Evolutionary conservation across 1,284 basidiomycete species (phyloP).

Genomic region (Tilletiopsis washingtonensis): DNA sequence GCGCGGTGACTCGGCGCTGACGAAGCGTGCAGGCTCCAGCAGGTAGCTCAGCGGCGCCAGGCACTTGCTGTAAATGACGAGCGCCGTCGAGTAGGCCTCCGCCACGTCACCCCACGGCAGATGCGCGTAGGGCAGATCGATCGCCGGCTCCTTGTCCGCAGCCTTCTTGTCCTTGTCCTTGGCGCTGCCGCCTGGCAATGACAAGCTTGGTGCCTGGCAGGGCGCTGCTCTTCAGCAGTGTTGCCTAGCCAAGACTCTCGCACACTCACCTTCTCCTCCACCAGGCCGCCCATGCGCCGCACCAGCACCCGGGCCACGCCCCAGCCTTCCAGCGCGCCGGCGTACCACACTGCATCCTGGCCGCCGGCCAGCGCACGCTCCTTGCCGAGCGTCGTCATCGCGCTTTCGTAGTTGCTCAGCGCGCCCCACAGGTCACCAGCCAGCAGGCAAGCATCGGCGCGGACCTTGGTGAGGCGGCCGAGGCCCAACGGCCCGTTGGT

Average conservation of each 20-base stretch:
- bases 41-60: slow-evolving; percentile 39
- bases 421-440: slow-evolving; percentile 42
- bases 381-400: slow-evolving; percentile 24
- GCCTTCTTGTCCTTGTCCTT: slow-evolving; percentile 31
- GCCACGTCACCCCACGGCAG: slow-evolving; percentile 39
- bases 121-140: slow-evolving; percentile 17
- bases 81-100: slow-evolving; percentile 40
- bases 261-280: slow-evolving; percentile 27
- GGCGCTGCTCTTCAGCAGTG: too few relatives aligned
- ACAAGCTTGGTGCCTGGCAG: slow-evolving; percentile 3
- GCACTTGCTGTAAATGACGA: slow-evolving; percentile 42
- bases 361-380: slow-evolving; percentile 45
- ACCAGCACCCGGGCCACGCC: slow-evolving; percentile 36
- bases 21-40: slow-evolving; percentile 25
- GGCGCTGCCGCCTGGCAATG: slow-evolving; percentile 3
- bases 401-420: slow-evolving; percentile 27
- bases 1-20: slow-evolving; percentile 39
- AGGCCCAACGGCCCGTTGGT: slow-evolving; percentile 23
- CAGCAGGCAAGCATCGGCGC: slow-evolving; percentile 34
- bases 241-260: too few relatives aligned
- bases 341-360: slow-evolving; percentile 46
- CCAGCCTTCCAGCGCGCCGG: slow-evolving; percentile 43
- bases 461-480: slow-evolving; percentile 36
- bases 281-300: slow-evolving; percentile 34
- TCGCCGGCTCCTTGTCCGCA: slow-evolving; percentile 20